These are phyloP conservation scores for Irineochytrium annulatum DNA, from an alignment of 192 early-diverging fungal species.

Conservation along the genomic window DNA sequence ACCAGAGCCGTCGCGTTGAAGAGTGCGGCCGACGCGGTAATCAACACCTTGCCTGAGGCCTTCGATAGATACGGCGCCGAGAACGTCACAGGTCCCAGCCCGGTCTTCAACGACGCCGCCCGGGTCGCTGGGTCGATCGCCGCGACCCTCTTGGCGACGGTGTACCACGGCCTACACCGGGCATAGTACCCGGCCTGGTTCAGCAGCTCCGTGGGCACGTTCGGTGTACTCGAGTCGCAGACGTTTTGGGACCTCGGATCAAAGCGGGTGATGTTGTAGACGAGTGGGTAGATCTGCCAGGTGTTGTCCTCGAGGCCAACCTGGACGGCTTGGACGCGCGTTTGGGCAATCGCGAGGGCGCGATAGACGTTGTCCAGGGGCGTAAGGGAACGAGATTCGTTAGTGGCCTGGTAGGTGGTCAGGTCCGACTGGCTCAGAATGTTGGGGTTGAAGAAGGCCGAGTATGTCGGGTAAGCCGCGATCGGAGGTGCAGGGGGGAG, in stretches of 20 bases:
- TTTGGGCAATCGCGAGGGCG: constrained; percentile 7
- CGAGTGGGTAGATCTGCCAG: constrained; percentile 19
- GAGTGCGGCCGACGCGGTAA: constrained; percentile 9
- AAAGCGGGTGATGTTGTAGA: constrained; percentile 10
- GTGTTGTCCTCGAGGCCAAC: constrained; percentile 11
- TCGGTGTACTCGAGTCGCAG: constrained; percentile 9
- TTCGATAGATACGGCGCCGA: constrained; percentile 14
- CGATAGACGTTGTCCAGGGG: constrained; percentile 19
- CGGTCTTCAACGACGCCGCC: neutral
- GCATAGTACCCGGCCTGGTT: constrained; percentile 8
- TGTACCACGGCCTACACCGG: constrained; percentile 17
- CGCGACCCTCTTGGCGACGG: no score
- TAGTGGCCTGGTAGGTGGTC: constrained; percentile 4
- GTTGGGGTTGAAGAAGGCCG: constrained; percentile 10
- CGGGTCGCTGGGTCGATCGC: neutral
- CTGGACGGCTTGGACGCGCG: constrained; percentile 8
- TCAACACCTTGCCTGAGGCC: constrained; percentile 1
- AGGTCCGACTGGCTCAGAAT: constrained; percentile 6
- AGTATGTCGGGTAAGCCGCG: neutral
- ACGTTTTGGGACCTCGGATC: neutral
- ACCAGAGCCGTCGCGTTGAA: neutral
- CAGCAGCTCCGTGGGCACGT: neutral
- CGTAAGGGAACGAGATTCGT: constrained; percentile 12
- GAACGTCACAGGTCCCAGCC: neutral
- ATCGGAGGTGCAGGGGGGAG: neutral